Evolutionary conservation across 495 filamentous ascomycete species (phyloP).

Genomic region (Cenococcum geophilum): DNA sequence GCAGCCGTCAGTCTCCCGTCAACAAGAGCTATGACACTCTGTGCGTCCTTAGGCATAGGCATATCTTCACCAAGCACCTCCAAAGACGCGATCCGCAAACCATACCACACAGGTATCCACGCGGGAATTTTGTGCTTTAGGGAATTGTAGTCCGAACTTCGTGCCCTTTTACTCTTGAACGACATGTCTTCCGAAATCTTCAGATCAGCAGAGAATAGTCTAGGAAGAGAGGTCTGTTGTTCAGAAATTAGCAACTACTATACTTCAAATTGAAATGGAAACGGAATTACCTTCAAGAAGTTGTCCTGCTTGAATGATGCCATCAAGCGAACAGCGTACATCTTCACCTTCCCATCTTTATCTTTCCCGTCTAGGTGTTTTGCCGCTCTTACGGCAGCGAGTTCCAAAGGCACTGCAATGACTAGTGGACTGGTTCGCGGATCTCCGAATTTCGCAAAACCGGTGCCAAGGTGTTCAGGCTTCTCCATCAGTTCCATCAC

Average conservation of each 20-base stretch:
- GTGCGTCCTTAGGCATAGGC: slow-evolving; percentile 12
- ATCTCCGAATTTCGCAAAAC: slow-evolving; percentile 19
- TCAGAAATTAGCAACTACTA: not conserved
- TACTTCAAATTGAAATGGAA: not conserved
- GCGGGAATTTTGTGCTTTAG: not conserved
- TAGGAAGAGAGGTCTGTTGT: not conserved
- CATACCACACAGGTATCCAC: slow-evolving; percentile 17
- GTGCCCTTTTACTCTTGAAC: not conserved
- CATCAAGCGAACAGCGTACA: slow-evolving; percentile 36
- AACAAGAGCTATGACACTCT: slow-evolving; percentile 1
- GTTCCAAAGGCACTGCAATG: slow-evolving; percentile 36
- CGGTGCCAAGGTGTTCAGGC: slow-evolving; percentile 28
- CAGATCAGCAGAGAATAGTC: not conserved
- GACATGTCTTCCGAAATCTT: no score
- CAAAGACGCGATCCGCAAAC: slow-evolving; percentile 1
- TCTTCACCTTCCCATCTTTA: slow-evolving; percentile 36
- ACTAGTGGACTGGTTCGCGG: slow-evolving; percentile 32
- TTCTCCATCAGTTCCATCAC: slow-evolving; percentile 36
- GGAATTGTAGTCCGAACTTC: not conserved
- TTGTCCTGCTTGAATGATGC: slow-evolving; percentile 12
- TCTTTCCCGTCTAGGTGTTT: slow-evolving; percentile 33
- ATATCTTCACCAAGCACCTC: slow-evolving; percentile 15
- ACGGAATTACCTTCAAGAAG: slow-evolving; percentile 5
- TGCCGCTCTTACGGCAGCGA: slow-evolving; percentile 34
- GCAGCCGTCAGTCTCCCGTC: not conserved